phyloP scores from a whole-genome alignment of 768 basidiomycete genomes.

The Lentinula sp. region DNA sequence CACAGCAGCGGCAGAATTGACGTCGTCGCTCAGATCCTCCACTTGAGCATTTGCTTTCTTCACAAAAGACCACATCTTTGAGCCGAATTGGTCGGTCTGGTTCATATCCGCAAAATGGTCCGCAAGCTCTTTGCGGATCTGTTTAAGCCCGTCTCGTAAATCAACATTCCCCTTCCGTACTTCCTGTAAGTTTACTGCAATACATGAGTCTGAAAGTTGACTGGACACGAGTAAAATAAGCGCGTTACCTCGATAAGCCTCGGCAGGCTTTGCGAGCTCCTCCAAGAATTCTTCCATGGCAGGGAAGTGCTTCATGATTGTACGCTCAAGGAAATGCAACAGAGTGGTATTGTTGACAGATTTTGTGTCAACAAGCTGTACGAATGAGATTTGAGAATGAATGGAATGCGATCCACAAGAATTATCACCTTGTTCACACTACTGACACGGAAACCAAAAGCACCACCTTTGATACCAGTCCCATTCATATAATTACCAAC shows the following conservation, averaged over 20 bases:
- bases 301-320: slow-evolving; percentile 81
- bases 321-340: slow-evolving; percentile 89
- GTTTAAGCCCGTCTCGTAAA: slow-evolving; percentile 69
- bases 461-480: slow-evolving; percentile 91
- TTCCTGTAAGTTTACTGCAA: slow-evolving; percentile 78
- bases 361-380: slow-evolving; percentile 93
- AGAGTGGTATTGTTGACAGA: slow-evolving; percentile 91
- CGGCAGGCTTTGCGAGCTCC: slow-evolving; percentile 83
- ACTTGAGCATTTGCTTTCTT: slow-evolving; percentile 69
- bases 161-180: slow-evolving; percentile 71
- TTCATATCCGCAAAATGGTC: slow-evolving; percentile 75
- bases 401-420: neutral
- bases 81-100: slow-evolving; percentile 71
- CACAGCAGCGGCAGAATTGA: slow-evolving; percentile 77
- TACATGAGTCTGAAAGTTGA: neutral
- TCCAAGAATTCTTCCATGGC: slow-evolving; percentile 84
- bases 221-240: neutral
- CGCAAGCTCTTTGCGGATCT: slow-evolving; percentile 73
- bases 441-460: slow-evolving; percentile 94
- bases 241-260: slow-evolving; percentile 80
- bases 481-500: slow-evolving; percentile 99
- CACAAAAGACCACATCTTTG: slow-evolving; percentile 89
- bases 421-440: slow-evolving; percentile 87
- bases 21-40: slow-evolving; percentile 81
- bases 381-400: neutral